Evolutionary conservation across 768 basidiomycete species (phyloP).

Genomic region (Rhizopogon sp.): DNA sequence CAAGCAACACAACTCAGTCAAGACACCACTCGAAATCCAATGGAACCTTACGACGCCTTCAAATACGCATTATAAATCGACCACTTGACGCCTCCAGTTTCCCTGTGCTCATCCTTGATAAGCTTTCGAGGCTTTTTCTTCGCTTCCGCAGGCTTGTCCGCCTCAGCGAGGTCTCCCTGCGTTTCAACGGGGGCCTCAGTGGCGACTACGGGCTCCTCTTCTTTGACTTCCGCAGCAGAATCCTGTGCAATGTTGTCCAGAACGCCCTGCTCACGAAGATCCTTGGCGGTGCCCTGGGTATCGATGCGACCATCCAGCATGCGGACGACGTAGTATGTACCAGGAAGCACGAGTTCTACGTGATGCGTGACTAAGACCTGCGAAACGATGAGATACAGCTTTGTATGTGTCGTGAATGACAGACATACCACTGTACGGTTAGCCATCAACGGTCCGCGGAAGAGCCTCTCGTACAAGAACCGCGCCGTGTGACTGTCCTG

Average conservation of each 20-base stretch:
- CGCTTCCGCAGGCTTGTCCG: not conserved
- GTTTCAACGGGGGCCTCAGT: slow-evolving; percentile 10
- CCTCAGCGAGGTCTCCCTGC: not conserved
- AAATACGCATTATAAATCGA: slow-evolving; percentile 62
- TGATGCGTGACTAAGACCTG: slow-evolving; percentile 79
- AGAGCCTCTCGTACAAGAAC: slow-evolving; percentile 55
- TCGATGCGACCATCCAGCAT: slow-evolving; percentile 83
- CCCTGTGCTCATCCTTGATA: slow-evolving; percentile 77
- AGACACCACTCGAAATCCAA: not conserved
- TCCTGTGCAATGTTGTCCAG: slow-evolving; percentile 58
- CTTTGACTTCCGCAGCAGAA: slow-evolving; percentile 41
- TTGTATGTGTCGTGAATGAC: not conserved
- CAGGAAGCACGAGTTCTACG: slow-evolving; percentile 75
- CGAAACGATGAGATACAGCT: not conserved
- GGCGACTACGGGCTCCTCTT: slow-evolving; percentile 32
- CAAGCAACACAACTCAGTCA: not conserved
- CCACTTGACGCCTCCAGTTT: slow-evolving; percentile 82
- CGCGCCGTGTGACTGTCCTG: slow-evolving; percentile 69
- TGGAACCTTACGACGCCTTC: slow-evolving; percentile 50
- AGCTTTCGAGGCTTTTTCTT: slow-evolving; percentile 67
- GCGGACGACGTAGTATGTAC: slow-evolving; percentile 66
- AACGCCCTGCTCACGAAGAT: slow-evolving; percentile 55
- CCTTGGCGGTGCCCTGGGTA: slow-evolving; percentile 62
- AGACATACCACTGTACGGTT: slow-evolving; percentile 62
- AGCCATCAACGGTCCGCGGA: slow-evolving; percentile 60